A percentile compares a stretch with the other conserved stretches of the same genome.
Evolutionary conservation across 106 monocot genomes (phyloP).

Genomic region (Phalaenopsis aphrodite): DNA sequence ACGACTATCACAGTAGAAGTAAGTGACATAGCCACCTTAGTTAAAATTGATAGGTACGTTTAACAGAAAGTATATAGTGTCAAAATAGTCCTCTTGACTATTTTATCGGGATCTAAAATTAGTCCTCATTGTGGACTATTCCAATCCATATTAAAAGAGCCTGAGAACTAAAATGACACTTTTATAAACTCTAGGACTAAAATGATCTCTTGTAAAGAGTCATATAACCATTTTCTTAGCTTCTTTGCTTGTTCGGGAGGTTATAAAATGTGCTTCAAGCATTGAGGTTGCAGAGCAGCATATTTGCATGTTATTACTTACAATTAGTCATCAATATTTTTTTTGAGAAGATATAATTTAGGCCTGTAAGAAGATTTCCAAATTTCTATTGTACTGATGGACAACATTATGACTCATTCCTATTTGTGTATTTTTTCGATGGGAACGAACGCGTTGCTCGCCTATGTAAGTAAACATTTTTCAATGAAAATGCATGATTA

Average conservation of each 20-base stretch:
- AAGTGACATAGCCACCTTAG: conserved; percentile 58
- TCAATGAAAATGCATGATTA: background rate
- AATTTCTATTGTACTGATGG: conserved; percentile 88
- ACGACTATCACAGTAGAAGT: conserved; percentile 64
- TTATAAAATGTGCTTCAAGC: conserved; percentile 82
- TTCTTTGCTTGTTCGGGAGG: conserved; percentile 75
- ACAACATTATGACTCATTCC: conserved; percentile 82
- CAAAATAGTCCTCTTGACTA: background rate
- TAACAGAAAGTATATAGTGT: background rate
- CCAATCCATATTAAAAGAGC: no score
- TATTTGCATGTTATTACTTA: conserved; percentile 96
- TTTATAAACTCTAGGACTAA: no score
- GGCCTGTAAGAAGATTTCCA: conserved; percentile 62
- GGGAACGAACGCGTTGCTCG: conserved; percentile 82
- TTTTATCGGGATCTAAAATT: no score
- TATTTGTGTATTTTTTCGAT: conserved; percentile 83
- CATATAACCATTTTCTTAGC: conserved; percentile 33
- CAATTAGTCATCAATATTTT: conserved; percentile 85
- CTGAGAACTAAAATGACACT: no score
- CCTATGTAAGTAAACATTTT: conserved; percentile 66
- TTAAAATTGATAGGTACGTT: background rate
- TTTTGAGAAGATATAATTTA: conserved; percentile 84
- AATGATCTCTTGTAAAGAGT: no score
- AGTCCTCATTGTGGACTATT: no score
- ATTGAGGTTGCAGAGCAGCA: conserved; percentile 63